Evolutionary conservation across 306 rosid species (phyloP).

Genomic region (Sophora flavescens): DNA sequence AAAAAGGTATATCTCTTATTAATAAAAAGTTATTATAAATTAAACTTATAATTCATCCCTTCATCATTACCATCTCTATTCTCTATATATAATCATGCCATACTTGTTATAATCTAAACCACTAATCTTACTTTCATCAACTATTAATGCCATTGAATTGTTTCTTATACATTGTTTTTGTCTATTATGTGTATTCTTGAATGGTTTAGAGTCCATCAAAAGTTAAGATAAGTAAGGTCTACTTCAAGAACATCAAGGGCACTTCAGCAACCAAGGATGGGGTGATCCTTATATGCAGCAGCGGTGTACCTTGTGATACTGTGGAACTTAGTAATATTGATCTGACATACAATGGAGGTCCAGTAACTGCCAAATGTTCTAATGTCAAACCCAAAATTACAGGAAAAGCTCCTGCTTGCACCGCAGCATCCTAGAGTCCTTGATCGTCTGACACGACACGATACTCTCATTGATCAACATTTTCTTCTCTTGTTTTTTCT

Average conservation of each 20-base stretch:
- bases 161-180: background rate
- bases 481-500: background rate
- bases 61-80: background rate
- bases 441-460: background rate
- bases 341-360: conserved; percentile 40
- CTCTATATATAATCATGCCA: background rate
- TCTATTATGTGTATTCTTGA: background rate
- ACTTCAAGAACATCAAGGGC: conserved; percentile 48
- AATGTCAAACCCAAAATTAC: conserved; percentile 48
- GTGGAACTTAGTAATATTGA: conserved; percentile 46
- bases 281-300: conserved; percentile 54
- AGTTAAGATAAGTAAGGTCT: conserved; percentile 51
- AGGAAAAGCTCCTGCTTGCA: conserved; percentile 48
- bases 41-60: no score
- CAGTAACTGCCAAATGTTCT: conserved; percentile 39
- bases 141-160: background rate
- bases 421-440: background rate
- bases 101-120: background rate
- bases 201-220: conserved; percentile 41
- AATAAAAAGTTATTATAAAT: background rate
- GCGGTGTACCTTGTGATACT: conserved; percentile 48
- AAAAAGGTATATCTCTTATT: conserved; percentile 7
- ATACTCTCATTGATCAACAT: background rate
- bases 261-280: conserved; percentile 39
- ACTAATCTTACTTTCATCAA: background rate